These are phyloP conservation scores for Penicillium atrosanguineum DNA, from an alignment of 495 filamentous ascomycete genomes.

Conservation along the genomic window DNA sequence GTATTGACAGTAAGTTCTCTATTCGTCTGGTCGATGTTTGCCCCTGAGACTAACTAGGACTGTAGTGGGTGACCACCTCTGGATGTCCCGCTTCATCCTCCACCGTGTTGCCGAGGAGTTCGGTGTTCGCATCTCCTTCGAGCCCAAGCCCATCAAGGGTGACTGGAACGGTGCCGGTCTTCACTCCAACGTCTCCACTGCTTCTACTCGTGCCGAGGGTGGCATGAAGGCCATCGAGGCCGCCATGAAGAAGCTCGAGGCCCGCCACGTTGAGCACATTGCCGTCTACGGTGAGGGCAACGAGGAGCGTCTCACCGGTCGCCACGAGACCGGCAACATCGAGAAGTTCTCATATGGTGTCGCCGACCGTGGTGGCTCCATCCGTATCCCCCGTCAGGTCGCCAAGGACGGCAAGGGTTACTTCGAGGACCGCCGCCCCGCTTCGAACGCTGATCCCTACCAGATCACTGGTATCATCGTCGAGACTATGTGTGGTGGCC, in stretches of 20 bases:
- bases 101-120: slow-evolving; percentile 97
- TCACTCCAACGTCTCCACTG: slow-evolving; percentile 91
- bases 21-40: slow-evolving; percentile 2
- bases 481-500: slow-evolving; percentile 61
- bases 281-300: slow-evolving; percentile 97
- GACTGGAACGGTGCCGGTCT: slow-evolving; percentile 99
- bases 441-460: slow-evolving; percentile 95
- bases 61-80: slow-evolving; percentile 92
- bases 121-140: slow-evolving; percentile 91
- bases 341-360: slow-evolving; percentile 95
- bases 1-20: slow-evolving; percentile 69
- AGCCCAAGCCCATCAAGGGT: slow-evolving; percentile 97
- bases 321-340: slow-evolving; percentile 91
- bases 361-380: slow-evolving; percentile 90
- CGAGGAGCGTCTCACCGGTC: slow-evolving; percentile 84
- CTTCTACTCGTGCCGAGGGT: slow-evolving; percentile 81
- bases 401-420: slow-evolving; percentile 96
- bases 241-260: slow-evolving; percentile 82
- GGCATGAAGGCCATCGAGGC: slow-evolving; percentile 92
- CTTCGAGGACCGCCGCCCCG: slow-evolving; percentile 95
- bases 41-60: slow-evolving; percentile 9
- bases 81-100: slow-evolving; percentile 95
- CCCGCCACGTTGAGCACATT: slow-evolving; percentile 92
- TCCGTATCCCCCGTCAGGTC: slow-evolving; percentile 88
- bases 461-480: slow-evolving; percentile 93